Evolutionary conservation across 129 eudicot genomes (phyloP).

Genomic region (Lonicera japonica): DNA sequence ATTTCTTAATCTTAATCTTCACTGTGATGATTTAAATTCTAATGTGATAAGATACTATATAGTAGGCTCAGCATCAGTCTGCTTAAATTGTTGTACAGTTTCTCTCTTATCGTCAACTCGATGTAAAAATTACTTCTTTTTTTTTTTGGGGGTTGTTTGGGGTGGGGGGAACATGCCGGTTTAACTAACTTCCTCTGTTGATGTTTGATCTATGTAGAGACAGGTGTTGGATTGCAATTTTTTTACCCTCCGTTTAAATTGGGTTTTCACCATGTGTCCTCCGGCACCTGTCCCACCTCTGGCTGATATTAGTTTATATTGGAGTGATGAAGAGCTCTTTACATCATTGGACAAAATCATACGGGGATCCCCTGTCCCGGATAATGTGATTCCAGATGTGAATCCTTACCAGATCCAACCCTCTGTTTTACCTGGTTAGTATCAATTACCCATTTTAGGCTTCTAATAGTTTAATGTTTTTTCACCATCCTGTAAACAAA

Average conservation of each 20-base stretch:
- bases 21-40: too few species aligned
- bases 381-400: constrained; percentile 37
- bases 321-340: constrained; percentile 37
- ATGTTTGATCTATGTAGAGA: constrained; percentile 12
- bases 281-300: constrained; percentile 30
- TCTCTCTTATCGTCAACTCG: neutral
- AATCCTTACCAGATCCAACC: constrained; percentile 57
- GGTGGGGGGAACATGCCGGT: constrained; percentile 12
- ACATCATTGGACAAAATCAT: constrained; percentile 20
- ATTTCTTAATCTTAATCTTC: too few species aligned
- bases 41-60: neutral
- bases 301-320: constrained; percentile 19
- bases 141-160: neutral
- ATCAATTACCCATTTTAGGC: neutral
- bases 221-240: neutral
- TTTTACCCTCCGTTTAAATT: neutral
- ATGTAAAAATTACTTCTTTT: neutral
- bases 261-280: constrained; percentile 50
- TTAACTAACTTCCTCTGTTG: constrained; percentile 5
- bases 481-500: too few species aligned
- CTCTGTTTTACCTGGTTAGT: constrained; percentile 60
- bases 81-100: neutral
- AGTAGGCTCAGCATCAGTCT: neutral
- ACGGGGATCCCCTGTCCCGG: constrained; percentile 34
- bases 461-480: too few species aligned